Evolutionary conservation across 257 asterid species (phyloP), one percentile per base, ranked within the genome.

Genomic region (Mitragyna speciosa): DNA sequence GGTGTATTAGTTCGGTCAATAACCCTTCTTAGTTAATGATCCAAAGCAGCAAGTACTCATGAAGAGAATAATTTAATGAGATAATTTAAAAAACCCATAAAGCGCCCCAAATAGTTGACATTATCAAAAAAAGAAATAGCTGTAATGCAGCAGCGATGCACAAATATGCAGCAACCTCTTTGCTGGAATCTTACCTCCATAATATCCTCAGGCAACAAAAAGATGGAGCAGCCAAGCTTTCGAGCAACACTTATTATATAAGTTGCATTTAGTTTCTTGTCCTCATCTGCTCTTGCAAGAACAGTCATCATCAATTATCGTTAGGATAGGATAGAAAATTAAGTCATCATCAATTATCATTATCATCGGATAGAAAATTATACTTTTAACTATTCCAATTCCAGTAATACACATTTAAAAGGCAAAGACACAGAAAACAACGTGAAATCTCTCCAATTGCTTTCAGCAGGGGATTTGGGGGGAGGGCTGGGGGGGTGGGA

Each of bases 181-280:
- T 0, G 45, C 14, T 11, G 47, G 8, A 64, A 30, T 36, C 80
- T 20, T 83, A 87, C 90, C 88, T 87, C 88, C 54, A 87, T 83
- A 19, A 87, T 87, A 78, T 87, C 90, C 85, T 87, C 90, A 7
- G 90, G 90, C 83, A 87, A 76, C 58, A 85, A 85, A 78, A 87
- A 87, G 68, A 87, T 87, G n/a, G 90, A 87, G 59, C 90, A 87
- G 43, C 90, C 90, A 48, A 87, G 84, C 86, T 87, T 87, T 67
- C 90, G 75, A 16, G 90, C 88, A 66, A 87, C 90, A 70, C 90
- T 87, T 82, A 87, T 87, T 30, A 85, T 87, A 54, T 87, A 87
- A 72, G 88, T 84, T 41, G 90, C 83, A 82, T 87, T 87, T 22
- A 85, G 80, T 84, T 87, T 87, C 80, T 85, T 85, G 49, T 87